phyloP scores from a whole-genome alignment of 139 green algal species.

The Nannochloris sp. region DNA sequence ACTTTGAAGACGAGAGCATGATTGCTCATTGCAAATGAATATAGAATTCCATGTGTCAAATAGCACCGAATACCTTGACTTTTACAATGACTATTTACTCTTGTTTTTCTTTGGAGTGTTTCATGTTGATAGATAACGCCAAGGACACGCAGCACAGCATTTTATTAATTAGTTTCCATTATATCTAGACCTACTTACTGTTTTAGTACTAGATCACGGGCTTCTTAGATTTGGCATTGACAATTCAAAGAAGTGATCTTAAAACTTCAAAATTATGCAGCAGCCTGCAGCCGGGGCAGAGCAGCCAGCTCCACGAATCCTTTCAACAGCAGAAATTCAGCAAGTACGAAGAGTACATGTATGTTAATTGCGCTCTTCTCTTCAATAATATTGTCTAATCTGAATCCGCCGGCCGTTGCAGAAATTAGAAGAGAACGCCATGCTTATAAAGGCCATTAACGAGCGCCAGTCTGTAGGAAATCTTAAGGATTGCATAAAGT shows the following conservation, averaged over 20 bases:
- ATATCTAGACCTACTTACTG: too few species aligned
- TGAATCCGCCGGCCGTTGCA: background rate
- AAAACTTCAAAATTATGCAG: background rate
- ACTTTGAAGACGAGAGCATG: background rate
- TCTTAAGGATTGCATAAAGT: constrained; percentile 11
- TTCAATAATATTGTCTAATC: background rate
- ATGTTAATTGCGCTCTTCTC: background rate
- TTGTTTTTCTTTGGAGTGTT: background rate
- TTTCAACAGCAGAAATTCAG: constrained; percentile 15
- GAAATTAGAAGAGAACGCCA: constrained; percentile 19
- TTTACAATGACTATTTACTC: background rate
- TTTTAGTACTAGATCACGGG: too few species aligned
- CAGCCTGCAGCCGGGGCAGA: background rate
- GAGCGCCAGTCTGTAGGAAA: constrained; percentile 7
- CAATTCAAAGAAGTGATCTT: too few species aligned
- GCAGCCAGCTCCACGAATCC: background rate
- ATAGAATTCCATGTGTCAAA: background rate
- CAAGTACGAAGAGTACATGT: constrained; percentile 3
- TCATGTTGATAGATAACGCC: too few species aligned
- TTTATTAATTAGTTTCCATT: too few species aligned
- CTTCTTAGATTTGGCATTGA: too few species aligned
- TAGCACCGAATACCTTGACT: background rate
- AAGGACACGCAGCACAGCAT: too few species aligned
- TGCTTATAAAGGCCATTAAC: constrained; percentile 9
- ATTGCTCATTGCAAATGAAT: background rate